Evolutionary conservation across 208 protist species (phyloP).

Genomic region (Strigomonas culicis): DNA sequence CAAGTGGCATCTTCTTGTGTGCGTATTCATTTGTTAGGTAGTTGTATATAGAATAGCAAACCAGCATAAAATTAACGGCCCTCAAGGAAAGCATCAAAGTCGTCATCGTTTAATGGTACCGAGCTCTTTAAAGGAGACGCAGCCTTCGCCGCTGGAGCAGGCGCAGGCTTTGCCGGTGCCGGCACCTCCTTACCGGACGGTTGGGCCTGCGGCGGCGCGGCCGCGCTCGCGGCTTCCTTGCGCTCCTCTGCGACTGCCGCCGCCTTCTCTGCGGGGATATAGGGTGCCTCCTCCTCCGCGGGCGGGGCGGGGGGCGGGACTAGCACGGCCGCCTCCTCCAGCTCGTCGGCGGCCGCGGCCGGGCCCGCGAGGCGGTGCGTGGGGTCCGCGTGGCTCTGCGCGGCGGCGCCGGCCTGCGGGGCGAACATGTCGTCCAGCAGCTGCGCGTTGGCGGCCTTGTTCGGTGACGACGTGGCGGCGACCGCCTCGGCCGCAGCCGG

Average conservation of each 20-base stretch:
- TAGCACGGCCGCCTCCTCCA: not conserved
- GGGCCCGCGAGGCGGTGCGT: not conserved
- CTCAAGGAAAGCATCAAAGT: slow-evolving; percentile 76
- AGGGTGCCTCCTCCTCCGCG: slow-evolving; percentile 1
- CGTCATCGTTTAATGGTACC: slow-evolving; percentile 36
- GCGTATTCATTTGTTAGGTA: slow-evolving; percentile 8
- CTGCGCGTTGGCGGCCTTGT: no score
- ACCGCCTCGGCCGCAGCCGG: not conserved
- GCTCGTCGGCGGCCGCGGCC: not conserved
- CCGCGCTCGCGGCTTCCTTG: not conserved
- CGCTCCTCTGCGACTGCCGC: not conserved
- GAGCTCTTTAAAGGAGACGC: not conserved
- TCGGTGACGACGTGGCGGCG: no score
- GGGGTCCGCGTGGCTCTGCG: not conserved
- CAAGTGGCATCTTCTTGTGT: no score
- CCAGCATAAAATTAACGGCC: slow-evolving; percentile 10
- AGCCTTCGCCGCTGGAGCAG: not conserved
- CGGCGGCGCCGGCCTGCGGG: no score
- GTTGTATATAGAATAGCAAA: no score
- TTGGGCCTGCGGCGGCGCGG: not conserved
- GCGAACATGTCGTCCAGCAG: no score
- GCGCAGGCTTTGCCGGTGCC: not conserved
- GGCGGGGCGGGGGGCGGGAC: not conserved
- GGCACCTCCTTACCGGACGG: not conserved
- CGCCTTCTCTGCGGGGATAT: not conserved